Base-by-base conservation (phyloP, 1,139 yeast genomes). In the Yamadazyma dushanensis region DNA sequence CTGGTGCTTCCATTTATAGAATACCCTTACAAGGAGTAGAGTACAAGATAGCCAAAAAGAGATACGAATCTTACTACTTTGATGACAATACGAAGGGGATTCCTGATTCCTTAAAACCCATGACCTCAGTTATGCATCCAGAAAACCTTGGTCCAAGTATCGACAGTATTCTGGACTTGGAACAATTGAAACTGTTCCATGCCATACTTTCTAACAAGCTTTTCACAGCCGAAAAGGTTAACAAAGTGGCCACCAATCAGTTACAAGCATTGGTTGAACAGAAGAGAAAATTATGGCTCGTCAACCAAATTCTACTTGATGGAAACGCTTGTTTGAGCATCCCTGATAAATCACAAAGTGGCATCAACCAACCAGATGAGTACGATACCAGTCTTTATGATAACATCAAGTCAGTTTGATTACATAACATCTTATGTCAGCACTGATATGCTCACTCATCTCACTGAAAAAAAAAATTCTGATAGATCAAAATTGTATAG, bases 281-380 rank as follows among this genome's bases (percentile, higher is more conserved):
- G 31, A 70, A 71, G 41, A 54, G 78, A 34, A 59, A 60, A 32
- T 57, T 71, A 29, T 79, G 86, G 83, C 46, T 70, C 4, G 67
- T 70, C 17, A 83, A 79, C 46, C 90, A 85, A 51, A 47, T 66
- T 20, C 53, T 83, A 16, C 49, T 84, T 28, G 83, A 82, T 50
- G 70, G 69, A 21, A 66, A 78, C 42, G 50, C 73, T 17, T 49
- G 56, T 32, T 43, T 66, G 13, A 71, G 72, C 4, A 54, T 70
- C 14, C 73, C 71, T 3, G 17, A 8, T 2, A 16, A 18, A 8
- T 23, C 33, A 5, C 10, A 26, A 2, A 20, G 15, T 14, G 37
- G 24, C 3, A 27, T 18, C 15, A 32, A 27, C 11, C 32, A 34
- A 21, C 33, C 38, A 2, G 73, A 66, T 46, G 53, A 53, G 29